These are phyloP conservation scores for Kokia cookei DNA, from an alignment of 441 rosid species.

Conservation along the genomic window DNA sequence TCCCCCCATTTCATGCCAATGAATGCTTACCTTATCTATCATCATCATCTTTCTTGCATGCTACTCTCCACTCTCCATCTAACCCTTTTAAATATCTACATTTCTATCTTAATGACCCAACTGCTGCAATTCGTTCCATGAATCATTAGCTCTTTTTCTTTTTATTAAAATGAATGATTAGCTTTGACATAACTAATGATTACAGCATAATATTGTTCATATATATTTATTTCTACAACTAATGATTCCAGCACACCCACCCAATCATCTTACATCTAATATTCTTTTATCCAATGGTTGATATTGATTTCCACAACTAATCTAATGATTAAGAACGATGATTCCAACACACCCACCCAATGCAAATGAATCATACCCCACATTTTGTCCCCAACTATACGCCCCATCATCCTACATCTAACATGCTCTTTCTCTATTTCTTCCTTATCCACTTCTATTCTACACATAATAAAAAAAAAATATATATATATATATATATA, in stretches of 20 bases:
- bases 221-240: no score
- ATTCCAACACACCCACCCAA: not conserved
- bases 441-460: not conserved
- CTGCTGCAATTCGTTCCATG: not conserved
- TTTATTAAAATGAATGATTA: no score
- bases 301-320: not conserved
- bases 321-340: not conserved
- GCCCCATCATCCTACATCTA: not conserved
- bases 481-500: no score
- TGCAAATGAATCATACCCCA: not conserved
- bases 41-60: not conserved
- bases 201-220: no score
- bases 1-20: not conserved
- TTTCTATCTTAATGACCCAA: not conserved
- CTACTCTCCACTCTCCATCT: not conserved
- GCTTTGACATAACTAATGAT: no score
- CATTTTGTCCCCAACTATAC: not conserved
- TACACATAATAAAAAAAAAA: no score
- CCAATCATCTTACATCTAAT: no score
- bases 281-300: not conserved
- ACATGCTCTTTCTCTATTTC: not conserved
- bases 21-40: not conserved
- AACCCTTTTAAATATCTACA: no score
- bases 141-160: no score
- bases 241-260: no score